Evolutionary conservation across 192 early-diverging fungal species (phyloP).

Genomic region (Podila epicladia): DNA sequence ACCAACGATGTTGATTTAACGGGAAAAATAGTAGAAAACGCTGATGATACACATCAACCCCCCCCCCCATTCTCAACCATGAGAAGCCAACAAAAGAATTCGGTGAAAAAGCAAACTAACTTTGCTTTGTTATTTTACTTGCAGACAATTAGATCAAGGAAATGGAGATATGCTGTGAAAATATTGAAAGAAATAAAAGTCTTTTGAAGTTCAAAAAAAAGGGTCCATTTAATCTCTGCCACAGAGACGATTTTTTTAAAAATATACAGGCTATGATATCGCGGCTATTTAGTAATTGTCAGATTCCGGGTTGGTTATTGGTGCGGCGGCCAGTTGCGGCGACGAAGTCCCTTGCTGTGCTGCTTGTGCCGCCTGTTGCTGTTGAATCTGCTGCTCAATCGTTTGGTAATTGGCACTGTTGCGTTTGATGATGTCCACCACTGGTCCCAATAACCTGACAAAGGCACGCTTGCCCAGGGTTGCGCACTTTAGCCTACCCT

Average conservation of each 20-base stretch:
- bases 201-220: not conserved
- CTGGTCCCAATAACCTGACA: slow-evolving; percentile 92
- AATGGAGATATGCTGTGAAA: too few relatives aligned
- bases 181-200: too few relatives aligned
- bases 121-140: not conserved
- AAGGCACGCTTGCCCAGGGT: slow-evolving; percentile 96
- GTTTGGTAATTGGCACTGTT: slow-evolving; percentile 92
- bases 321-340: not conserved
- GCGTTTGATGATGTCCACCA: slow-evolving; percentile 94
- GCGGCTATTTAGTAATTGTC: slow-evolving; percentile 19
- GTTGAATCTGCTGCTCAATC: slow-evolving; percentile 56
- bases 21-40: slow-evolving; percentile 14
- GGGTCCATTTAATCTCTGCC: too few relatives aligned
- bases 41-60: not conserved
- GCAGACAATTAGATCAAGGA: not conserved
- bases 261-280: not conserved
- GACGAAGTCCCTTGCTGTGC: not conserved
- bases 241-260: not conserved
- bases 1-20: slow-evolving; percentile 20
- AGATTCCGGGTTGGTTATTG: slow-evolving; percentile 12
- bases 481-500: slow-evolving; percentile 93
- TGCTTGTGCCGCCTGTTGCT: slow-evolving; percentile 8
- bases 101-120: too few relatives aligned
- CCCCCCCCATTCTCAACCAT: too few relatives aligned
- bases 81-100: too few relatives aligned